Conservation (phyloP, 768 basidiomycete species). For the Terana coerulea region DNA sequence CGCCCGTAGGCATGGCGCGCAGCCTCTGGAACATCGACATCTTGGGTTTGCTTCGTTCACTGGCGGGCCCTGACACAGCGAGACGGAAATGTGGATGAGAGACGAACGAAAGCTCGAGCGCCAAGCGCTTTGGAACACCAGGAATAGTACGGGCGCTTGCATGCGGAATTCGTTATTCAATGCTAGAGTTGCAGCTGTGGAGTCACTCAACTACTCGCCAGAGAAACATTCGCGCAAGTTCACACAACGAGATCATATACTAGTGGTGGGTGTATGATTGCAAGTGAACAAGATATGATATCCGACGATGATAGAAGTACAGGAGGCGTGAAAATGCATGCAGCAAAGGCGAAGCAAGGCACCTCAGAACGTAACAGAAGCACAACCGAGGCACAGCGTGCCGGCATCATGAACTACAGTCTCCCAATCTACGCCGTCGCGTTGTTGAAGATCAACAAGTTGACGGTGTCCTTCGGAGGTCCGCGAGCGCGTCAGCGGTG, state of each 20-base stretch:
- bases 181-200: no score
- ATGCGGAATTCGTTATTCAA: no score
- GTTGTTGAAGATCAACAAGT: slow-evolving; percentile 80
- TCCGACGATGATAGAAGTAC: slow-evolving; percentile 5
- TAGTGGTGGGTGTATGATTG: slow-evolving; percentile 3
- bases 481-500: slow-evolving; percentile 43
- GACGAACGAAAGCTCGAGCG: no score
- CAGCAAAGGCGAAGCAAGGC: not conserved
- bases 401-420: not conserved
- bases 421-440: slow-evolving; percentile 37
- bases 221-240: no score
- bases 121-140: no score
- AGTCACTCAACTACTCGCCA: no score
- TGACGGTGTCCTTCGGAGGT: slow-evolving; percentile 47
- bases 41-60: not conserved
- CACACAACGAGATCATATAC: not conserved
- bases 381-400: not conserved
- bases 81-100: no score
- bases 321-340: slow-evolving; percentile 6
- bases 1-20: slow-evolving; percentile 32
- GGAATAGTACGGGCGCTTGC: no score
- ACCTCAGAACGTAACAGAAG: not conserved
- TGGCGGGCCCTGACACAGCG: no score
- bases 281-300: slow-evolving; percentile 2
- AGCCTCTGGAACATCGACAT: slow-evolving; percentile 11